A percentile compares a stretch with the other conserved stretches of the same genome.
Evolutionary conservation across 768 basidiomycete genomes (phyloP).

Genomic region (Pulveroboletus sp.): DNA sequence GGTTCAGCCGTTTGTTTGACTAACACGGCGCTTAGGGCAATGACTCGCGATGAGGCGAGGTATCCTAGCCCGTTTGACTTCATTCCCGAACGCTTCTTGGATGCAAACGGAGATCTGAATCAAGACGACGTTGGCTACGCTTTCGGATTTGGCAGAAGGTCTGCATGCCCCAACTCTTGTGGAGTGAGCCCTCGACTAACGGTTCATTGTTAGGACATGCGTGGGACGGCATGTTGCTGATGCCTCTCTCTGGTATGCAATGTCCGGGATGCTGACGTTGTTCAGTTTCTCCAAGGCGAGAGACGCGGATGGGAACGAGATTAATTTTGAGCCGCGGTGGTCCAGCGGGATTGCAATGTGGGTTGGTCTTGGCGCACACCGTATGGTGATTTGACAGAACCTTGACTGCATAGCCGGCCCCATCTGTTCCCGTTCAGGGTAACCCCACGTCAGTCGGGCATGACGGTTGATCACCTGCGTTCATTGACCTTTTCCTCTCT

Average conservation of each 20-base stretch:
- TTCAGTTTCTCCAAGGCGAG: conserved; percentile 25
- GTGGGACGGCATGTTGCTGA: conserved; percentile 24
- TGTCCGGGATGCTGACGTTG: conserved; percentile 25
- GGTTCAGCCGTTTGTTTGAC: background rate
- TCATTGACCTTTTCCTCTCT: background rate
- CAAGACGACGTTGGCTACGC: conserved; percentile 15
- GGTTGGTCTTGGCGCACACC: background rate
- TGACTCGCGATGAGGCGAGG: conserved; percentile 28
- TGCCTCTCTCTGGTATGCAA: conserved; percentile 25
- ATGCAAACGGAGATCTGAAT: conserved; percentile 17
- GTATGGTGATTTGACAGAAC: background rate
- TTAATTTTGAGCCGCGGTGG: conserved; percentile 17
- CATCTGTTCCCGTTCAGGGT: conserved; percentile 12
- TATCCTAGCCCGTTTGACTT: conserved; percentile 33
- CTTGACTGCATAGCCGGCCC: conserved; percentile 9
- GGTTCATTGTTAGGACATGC: conserved; percentile 13
- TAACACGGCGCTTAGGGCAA: conserved; percentile 22
- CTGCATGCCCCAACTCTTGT: background rate
- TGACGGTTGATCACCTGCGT: conserved; percentile 3
- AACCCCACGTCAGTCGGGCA: conserved; percentile 4
- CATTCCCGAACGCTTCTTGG: conserved; percentile 29
- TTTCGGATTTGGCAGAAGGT: conserved; percentile 29
- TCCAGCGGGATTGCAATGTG: conserved; percentile 16
- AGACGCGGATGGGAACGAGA: conserved; percentile 20
- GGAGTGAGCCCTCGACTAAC: background rate